Conservation (phyloP, 441 rosid genomes). For the Eutrema salsugineum region DNA sequence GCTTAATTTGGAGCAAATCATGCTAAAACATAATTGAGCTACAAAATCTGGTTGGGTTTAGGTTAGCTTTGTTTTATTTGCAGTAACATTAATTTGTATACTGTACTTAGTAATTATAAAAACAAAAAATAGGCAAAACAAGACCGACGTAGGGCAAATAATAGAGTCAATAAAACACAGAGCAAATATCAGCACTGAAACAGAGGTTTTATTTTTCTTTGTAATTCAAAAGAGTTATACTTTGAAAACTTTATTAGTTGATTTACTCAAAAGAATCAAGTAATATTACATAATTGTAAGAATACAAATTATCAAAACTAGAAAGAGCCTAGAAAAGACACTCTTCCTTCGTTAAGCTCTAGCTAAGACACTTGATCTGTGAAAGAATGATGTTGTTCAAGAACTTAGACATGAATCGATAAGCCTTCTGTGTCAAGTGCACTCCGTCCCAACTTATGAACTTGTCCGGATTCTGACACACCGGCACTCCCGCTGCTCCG, state of each 20-base stretch:
- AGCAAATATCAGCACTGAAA: too few species aligned
- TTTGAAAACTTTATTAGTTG: too few species aligned
- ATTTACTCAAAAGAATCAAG: background rate
- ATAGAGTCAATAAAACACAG: too few species aligned
- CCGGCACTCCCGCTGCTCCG: constrained; percentile 19
- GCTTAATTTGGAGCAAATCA: background rate
- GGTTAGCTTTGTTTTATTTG: background rate
- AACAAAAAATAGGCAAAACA: too few species aligned
- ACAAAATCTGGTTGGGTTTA: background rate
- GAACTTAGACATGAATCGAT: constrained; percentile 29
- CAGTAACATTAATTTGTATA: too few species aligned
- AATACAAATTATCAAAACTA: background rate
- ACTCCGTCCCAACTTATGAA: constrained; percentile 42
- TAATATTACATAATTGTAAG: background rate
- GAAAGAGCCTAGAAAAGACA: background rate
- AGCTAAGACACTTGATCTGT: constrained; percentile 26
- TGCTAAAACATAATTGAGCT: background rate
- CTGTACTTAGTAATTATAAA: too few species aligned
- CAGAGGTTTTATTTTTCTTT: too few species aligned
- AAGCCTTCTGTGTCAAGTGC: constrained; percentile 39
- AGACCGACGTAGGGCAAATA: too few species aligned
- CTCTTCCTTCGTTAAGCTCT: background rate
- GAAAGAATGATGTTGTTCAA: constrained; percentile 24
- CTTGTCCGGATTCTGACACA: constrained; percentile 26
- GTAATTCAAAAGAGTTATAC: too few species aligned